These are phyloP conservation scores for Coniochaeta sp. DNA, from an alignment of 2,329 filamentous ascomycete genomes.

Conservation along the genomic window DNA sequence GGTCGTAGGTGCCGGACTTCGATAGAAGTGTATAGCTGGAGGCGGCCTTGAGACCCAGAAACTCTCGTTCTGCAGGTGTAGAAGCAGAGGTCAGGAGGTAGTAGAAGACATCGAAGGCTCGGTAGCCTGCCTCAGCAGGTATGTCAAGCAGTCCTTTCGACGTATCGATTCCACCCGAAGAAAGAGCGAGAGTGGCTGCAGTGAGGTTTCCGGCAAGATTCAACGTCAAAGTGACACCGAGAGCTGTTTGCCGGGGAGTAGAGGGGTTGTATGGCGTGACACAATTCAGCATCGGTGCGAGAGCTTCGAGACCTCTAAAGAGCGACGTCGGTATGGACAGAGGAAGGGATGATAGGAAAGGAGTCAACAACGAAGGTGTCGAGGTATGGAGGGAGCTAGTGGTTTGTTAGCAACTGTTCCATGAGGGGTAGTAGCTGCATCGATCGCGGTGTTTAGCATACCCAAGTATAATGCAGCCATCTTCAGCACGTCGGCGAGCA, in stretches of 20 bases:
- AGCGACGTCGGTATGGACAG: constrained; percentile 68
- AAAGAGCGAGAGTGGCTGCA: constrained; percentile 67
- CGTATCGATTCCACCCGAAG: constrained; percentile 83
- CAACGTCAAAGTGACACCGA: constrained; percentile 75
- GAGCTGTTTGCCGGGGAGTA: constrained; percentile 67
- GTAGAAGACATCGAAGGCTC: constrained; percentile 97
- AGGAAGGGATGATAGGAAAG: constrained; percentile 76
- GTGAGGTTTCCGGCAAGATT: constrained; percentile 74
- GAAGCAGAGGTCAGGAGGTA: constrained; percentile 91
- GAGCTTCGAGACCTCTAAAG: constrained; percentile 70
- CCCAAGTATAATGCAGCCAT: constrained; percentile 88
- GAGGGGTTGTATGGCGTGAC: constrained; percentile 89
- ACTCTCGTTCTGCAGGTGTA: constrained; percentile 81
- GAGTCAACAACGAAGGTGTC: constrained; percentile 72
- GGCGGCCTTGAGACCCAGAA: constrained; percentile 69
- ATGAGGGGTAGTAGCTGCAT: neutral
- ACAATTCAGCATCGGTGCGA: constrained; percentile 80
- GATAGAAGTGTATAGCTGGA: constrained; percentile 73
- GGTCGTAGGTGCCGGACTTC: constrained; percentile 75
- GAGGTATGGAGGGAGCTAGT: constrained; percentile 79
- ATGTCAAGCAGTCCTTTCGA: constrained; percentile 71
- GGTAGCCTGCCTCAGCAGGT: constrained; percentile 70
- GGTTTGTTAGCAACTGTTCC: constrained; percentile 7
- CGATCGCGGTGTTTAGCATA: constrained; percentile 35
- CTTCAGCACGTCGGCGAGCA: constrained; percentile 85